Percentiles rank a stretch among this genome's conserved stretches.
phyloP scores from a whole-genome alignment of 495 filamentous ascomycete genomes.

The Lindgomyces ingoldianus region DNA sequence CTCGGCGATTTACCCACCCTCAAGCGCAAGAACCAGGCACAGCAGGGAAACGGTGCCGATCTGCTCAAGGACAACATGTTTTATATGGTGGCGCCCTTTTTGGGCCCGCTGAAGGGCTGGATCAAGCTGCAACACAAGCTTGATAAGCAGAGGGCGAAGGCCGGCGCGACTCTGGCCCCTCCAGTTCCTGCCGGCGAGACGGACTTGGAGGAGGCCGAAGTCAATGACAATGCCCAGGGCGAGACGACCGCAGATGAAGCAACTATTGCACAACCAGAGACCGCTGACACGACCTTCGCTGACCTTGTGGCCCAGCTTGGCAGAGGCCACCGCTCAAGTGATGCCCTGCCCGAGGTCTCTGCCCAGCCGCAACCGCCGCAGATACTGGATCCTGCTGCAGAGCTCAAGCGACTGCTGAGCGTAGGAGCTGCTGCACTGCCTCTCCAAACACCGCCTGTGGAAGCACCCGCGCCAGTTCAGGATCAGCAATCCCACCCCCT shows the following conservation, averaged over 20 bases:
- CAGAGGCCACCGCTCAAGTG: conserved; percentile 22
- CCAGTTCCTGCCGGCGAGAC: conserved; percentile 25
- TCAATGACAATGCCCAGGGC: conserved; percentile 10
- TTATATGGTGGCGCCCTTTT: conserved; percentile 96
- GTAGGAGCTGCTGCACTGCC: conserved; percentile 23
- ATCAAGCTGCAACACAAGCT: conserved; percentile 76
- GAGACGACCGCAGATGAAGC: conserved; percentile 33
- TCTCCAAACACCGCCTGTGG: conserved; percentile 5
- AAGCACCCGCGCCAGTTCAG: conserved; percentile 19
- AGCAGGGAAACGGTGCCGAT: conserved; percentile 51
- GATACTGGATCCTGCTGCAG: conserved; percentile 35
- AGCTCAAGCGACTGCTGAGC: conserved; percentile 43
- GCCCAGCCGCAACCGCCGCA: conserved; percentile 10
- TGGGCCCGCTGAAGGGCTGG: conserved; percentile 86
- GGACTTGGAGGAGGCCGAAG: conserved; percentile 37
- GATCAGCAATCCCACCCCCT: conserved; percentile 55
- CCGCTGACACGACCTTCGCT: conserved; percentile 10
- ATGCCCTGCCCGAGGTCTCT: conserved; percentile 37
- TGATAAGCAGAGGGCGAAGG: conserved; percentile 51
- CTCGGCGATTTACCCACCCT: conserved; percentile 83
- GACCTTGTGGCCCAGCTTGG: conserved; percentile 25
- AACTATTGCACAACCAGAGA: background rate
- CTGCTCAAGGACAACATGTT: conserved; percentile 77
- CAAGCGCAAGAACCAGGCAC: conserved; percentile 63
- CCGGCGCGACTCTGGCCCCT: conserved; percentile 29